Evolutionary conservation across 768 basidiomycete species (phyloP).

Genomic region (Tremella mesenterica): DNA sequence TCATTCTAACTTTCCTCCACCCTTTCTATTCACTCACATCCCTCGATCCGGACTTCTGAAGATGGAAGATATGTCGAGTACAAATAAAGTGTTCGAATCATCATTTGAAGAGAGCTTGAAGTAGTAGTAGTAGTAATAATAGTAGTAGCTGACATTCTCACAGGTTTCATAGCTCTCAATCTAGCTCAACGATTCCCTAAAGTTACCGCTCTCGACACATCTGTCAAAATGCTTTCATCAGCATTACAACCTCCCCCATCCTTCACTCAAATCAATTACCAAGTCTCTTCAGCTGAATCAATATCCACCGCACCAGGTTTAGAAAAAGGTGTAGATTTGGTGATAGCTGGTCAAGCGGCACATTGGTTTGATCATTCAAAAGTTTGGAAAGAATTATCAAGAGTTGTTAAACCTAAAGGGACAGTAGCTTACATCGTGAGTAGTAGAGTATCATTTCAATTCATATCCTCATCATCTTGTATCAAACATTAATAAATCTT

Average conservation of each 20-base stretch:
- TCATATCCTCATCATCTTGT: too few species aligned
- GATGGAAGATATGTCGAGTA: too few species aligned
- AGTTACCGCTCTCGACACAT: conserved; percentile 70
- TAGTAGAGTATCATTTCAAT: background rate
- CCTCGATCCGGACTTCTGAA: conserved; percentile 8
- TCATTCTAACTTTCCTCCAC: background rate
- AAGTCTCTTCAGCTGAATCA: conserved; percentile 52
- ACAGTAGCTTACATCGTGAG: conserved; percentile 67
- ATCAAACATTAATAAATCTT: too few species aligned
- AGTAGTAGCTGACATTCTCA: conserved; percentile 6
- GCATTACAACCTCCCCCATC: conserved; percentile 17
- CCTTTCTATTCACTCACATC: conserved; percentile 5
- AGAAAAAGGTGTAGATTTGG: conserved; percentile 56
- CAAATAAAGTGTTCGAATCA: too few species aligned
- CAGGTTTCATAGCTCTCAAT: conserved; percentile 63
- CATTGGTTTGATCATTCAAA: conserved; percentile 74
- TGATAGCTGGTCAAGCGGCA: conserved; percentile 67
- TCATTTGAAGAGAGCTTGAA: too few species aligned
- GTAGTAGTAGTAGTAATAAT: too few species aligned
- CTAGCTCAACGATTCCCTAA: conserved; percentile 52
- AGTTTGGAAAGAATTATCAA: conserved; percentile 60
- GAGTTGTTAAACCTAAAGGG: conserved; percentile 57
- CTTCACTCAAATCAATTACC: conserved; percentile 43
- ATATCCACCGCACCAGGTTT: conserved; percentile 43
- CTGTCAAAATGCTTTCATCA: conserved; percentile 57